These are phyloP conservation scores for Grigorovia jiainica DNA, from an alignment of 805 yeast genomes.

Conservation along the genomic window DNA sequence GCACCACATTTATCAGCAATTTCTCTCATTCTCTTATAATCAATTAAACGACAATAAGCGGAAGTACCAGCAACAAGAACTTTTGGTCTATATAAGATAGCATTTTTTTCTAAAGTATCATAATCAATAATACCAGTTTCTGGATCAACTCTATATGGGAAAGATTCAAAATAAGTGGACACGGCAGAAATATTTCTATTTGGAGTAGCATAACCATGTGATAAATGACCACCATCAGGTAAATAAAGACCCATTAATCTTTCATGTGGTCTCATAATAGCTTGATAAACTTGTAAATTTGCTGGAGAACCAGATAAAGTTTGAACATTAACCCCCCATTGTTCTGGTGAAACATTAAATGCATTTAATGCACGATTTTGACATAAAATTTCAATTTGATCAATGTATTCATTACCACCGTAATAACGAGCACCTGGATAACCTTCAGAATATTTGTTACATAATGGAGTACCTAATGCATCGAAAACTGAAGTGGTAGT, in stretches of 20 bases:
- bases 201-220: slow-evolving; percentile 97
- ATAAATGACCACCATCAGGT: slow-evolving; percentile 98
- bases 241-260: slow-evolving; percentile 96
- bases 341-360: slow-evolving; percentile 63
- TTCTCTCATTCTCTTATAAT: slow-evolving; percentile 91
- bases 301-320: slow-evolving; percentile 97
- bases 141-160: slow-evolving; percentile 94
- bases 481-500: slow-evolving; percentile 95
- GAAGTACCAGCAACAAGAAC: slow-evolving; percentile 96
- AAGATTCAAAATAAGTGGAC: slow-evolving; percentile 93
- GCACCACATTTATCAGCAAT: slow-evolving; percentile 98
- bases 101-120: slow-evolving; percentile 87
- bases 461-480: slow-evolving; percentile 95
- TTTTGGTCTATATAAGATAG: slow-evolving; percentile 89
- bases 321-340: slow-evolving; percentile 98
- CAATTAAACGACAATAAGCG: slow-evolving; percentile 94
- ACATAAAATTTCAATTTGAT: slow-evolving; percentile 84
- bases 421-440: slow-evolving; percentile 98
- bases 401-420: slow-evolving; percentile 97
- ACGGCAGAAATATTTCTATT: slow-evolving; percentile 89
- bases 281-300: slow-evolving; percentile 91
- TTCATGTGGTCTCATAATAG: slow-evolving; percentile 89
- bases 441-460: slow-evolving; percentile 97
- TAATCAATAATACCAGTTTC: slow-evolving; percentile 93
- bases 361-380: slow-evolving; percentile 92